Percentiles rank a stretch among this genome's conserved stretches.
Evolutionary conservation across 2,329 filamentous ascomycete species (phyloP).

Genomic region (Davidsoniella australis): DNA sequence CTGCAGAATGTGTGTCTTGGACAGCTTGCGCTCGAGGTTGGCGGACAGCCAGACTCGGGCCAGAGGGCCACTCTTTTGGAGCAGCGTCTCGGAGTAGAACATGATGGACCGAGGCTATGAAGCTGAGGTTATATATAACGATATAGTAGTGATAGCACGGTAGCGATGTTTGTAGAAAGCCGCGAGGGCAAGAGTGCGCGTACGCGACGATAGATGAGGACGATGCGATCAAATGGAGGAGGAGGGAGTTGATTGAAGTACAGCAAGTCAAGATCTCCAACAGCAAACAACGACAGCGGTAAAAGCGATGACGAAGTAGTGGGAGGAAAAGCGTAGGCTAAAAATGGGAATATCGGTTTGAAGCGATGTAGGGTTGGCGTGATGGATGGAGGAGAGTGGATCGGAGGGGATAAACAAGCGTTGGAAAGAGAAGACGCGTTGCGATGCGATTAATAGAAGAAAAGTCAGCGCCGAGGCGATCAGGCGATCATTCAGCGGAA

Average conservation of each 20-base stretch:
- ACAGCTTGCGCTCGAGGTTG: slow-evolving; percentile 95
- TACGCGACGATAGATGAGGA: too few species aligned
- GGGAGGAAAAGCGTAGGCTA: background rate
- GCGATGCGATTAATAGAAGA: background rate
- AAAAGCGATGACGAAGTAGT: background rate
- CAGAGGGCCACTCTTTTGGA: slow-evolving; percentile 92
- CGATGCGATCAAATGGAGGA: background rate
- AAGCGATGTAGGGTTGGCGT: background rate
- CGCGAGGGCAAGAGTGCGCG: background rate
- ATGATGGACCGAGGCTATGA: slow-evolving; percentile 33
- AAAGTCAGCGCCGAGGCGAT: background rate
- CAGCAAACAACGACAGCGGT: background rate
- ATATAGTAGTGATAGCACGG: background rate
- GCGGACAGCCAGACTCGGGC: slow-evolving; percentile 96
- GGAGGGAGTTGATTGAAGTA: background rate
- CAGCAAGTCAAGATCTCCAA: background rate
- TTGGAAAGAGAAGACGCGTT: slow-evolving; percentile 5
- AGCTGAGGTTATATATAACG: background rate
- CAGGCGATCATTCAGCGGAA: too few species aligned
- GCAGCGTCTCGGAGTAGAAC: slow-evolving; percentile 94
- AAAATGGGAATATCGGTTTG: background rate
- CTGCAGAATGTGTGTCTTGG: slow-evolving; percentile 88
- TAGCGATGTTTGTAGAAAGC: background rate
- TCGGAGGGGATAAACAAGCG: background rate
- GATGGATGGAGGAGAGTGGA: background rate